Conservation (phyloP, 257 asterid species). For the Przewalskia tangutica region DNA sequence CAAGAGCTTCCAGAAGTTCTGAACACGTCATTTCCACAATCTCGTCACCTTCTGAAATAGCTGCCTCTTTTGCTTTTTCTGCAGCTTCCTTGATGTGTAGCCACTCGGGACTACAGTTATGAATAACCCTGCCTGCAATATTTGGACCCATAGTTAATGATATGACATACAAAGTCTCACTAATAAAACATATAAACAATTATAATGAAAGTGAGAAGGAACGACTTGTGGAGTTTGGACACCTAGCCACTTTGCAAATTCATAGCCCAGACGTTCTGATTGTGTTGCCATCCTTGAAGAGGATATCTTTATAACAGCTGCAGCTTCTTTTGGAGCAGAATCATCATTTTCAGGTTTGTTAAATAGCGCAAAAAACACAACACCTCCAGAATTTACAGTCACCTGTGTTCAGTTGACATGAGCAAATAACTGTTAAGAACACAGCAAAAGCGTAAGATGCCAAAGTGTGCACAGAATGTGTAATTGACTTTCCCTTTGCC, state of each 20-base stretch:
- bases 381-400: constrained; percentile 98
- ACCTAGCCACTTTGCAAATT: constrained; percentile 98
- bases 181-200: background rate
- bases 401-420: constrained; percentile 41
- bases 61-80: constrained; percentile 74
- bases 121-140: constrained; percentile 85
- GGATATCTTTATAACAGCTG: constrained; percentile 91
- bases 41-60: constrained; percentile 70
- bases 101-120: constrained; percentile 88
- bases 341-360: constrained; percentile 62
- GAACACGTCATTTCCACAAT: constrained; percentile 87
- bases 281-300: constrained; percentile 99
- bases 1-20: constrained; percentile 98
- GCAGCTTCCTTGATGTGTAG: constrained; percentile 87
- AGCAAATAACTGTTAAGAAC: constrained; percentile 14
- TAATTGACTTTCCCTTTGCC: background rate
- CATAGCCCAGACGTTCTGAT: constrained; percentile 96
- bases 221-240: constrained; percentile 96
- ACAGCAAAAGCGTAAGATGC: constrained; percentile 4
- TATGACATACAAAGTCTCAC: background rate
- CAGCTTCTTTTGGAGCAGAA: constrained; percentile 70
- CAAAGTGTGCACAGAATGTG: background rate
- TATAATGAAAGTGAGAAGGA: constrained; percentile 27
- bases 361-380: constrained; percentile 88
- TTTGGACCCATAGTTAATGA: constrained; percentile 9